A percentile compares a stretch with the other conserved stretches of the same genome.
Evolutionary conservation across 768 basidiomycete species (phyloP).

Genomic region (Pleurotus giganteus): DNA sequence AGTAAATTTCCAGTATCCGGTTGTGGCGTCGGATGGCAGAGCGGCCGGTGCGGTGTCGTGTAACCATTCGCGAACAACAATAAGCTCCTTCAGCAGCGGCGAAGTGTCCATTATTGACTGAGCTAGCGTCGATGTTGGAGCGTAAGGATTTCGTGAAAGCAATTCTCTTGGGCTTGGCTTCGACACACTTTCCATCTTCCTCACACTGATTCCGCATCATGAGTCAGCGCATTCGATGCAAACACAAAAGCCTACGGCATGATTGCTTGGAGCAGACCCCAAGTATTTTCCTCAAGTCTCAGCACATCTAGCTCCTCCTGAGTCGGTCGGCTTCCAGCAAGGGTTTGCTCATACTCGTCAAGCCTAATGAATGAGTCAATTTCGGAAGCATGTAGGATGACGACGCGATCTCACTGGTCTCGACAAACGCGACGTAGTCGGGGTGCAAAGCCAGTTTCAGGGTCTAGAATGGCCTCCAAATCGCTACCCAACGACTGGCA

Average conservation of each 20-base stretch:
- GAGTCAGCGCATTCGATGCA: not conserved
- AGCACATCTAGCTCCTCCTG: conserved; percentile 60
- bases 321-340: conserved; percentile 28
- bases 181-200: conserved; percentile 57
- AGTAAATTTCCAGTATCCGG: conserved; percentile 85
- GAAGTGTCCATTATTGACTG: conserved; percentile 70
- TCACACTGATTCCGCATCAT: conserved; percentile 40
- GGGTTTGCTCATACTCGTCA: conserved; percentile 45
- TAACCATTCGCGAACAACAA: conserved; percentile 86
- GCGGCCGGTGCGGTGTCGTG: conserved; percentile 71
- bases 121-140: conserved; percentile 72
- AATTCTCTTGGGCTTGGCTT: conserved; percentile 52
- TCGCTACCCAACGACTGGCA: conserved; percentile 58
- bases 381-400: not conserved
- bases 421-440: conserved; percentile 49
- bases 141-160: conserved; percentile 75
- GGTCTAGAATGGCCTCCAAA: conserved; percentile 59
- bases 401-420: conserved; percentile 48
- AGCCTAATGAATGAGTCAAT: conserved; percentile 35
- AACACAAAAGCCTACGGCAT: conserved; percentile 55
- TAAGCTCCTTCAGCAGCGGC: conserved; percentile 68
- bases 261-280: conserved; percentile 76
- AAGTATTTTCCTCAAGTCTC: conserved; percentile 76
- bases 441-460: conserved; percentile 69
- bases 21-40: conserved; percentile 65